Base-by-base conservation (phyloP, 83 land plant genomes). In the Thuja plicata region DNA sequence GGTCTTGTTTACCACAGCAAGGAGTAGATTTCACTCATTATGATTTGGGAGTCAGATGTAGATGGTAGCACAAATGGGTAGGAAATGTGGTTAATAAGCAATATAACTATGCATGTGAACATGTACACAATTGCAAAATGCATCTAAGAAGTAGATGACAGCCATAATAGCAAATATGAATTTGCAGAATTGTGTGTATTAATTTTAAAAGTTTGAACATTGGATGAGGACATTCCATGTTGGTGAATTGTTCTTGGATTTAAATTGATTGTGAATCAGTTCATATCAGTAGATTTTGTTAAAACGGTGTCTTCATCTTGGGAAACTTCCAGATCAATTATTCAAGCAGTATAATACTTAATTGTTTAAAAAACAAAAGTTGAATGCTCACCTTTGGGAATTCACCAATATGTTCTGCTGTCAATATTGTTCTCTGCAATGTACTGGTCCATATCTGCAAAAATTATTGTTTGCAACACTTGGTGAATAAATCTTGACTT, bases 371-470 rank as follows among this genome's bases (percentile, higher is more conserved):
- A 32, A 50, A 3, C 17, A 15, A 54, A 12, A 57, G 21, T 62
- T 35, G 38, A 87, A 77, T 16, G 37, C 91, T 46, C 87, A 98
- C 99, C 99, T 98, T 98, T 3, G 99, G 99, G 86, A 96, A 96
- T 84, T 98, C 99, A 88, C 89, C 94, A 88, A 97, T 96, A 62
- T 96, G 96, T 87, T 94, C 93, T 62, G 99, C 97, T 66, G 99
- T 96, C 76, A 98, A 74, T 54, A 96, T 92, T 73, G 99, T 95
- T 91, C 99, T 93, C 90, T 96, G 99, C 84, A 98, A 92, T 6
- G 99, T 98, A 91, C 99, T 98, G 7, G 99, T 98, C 99, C 99
- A 98, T 92, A 98, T 95, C 99, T 98, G 90, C 48, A 90, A 48
- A 84, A 91, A 13, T 3, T 17, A 11, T 24, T 30, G 27, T 41